Evolutionary conservation across 2,329 filamentous ascomycete species (phyloP).

Genomic region (Aureobasidium sp.): DNA sequence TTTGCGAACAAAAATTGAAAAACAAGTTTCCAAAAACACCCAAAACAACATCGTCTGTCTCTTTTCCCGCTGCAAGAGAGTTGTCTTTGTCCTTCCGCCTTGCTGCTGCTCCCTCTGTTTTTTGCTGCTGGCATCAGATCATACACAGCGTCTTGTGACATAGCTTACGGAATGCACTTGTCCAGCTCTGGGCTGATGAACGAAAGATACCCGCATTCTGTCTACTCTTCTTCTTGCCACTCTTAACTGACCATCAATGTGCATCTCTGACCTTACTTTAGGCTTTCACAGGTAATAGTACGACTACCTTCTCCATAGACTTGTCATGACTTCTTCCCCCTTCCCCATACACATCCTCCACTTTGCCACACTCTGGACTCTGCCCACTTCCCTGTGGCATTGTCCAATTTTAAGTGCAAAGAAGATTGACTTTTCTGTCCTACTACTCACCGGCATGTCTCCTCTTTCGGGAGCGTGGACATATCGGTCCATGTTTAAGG

Average conservation of each 20-base stretch:
- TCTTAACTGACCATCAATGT: not conserved
- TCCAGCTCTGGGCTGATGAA: constrained; percentile 7
- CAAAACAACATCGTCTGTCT: not conserved
- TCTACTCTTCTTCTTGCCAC: not conserved
- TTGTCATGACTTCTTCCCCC: not conserved
- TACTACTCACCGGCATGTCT: constrained; percentile 34
- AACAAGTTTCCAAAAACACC: constrained; percentile 12
- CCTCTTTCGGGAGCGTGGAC: constrained; percentile 40
- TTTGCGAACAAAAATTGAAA: constrained; percentile 11
- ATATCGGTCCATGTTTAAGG: constrained; percentile 62
- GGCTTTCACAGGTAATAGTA: too few relatives aligned
- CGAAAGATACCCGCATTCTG: constrained; percentile 5
- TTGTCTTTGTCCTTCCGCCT: not conserved
- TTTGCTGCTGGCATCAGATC: not conserved
- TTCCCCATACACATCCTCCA: not conserved
- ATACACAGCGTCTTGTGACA: constrained; percentile 6
- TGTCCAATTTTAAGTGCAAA: constrained; percentile 44
- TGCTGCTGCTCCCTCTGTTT: not conserved
- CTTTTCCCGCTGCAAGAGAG: not conserved
- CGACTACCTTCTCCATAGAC: not conserved
- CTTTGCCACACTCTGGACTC: constrained; percentile 8
- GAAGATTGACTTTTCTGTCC: constrained; percentile 46
- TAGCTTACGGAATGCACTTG: constrained; percentile 12
- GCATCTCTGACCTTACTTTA: not conserved
- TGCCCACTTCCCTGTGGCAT: not conserved